Evolutionary conservation across 805 yeast species (phyloP), one percentile per base, ranked within the genome.

Genomic region (Groenewaldozyma salmanticensis): DNA sequence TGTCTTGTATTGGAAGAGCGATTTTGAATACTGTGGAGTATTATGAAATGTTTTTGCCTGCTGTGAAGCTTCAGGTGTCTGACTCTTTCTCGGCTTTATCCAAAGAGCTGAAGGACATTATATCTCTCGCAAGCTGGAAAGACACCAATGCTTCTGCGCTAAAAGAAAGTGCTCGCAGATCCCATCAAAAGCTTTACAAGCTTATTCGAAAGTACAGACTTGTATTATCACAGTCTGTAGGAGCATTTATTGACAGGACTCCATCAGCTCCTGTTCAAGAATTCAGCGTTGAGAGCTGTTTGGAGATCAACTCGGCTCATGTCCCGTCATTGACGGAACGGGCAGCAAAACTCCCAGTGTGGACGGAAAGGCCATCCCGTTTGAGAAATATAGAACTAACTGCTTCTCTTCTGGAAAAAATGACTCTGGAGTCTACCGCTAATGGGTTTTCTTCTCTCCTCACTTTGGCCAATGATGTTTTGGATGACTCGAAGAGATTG

Each of bases 71-170:
- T 0, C 58, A 63, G 7, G 54, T 87, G 6, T 52, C 50, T 0
- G 54, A 55, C 1, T 69, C 70, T 1, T 77, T 70, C 57, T 75
- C 71, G 52, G 59, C 62, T 2, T 63, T 90, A 27, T 85, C 79
- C 44, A 90, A 88, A 55, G 86, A 86, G 38, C 74, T 92, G 7
- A 70, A 77, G 27, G 98, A 92, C 43, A 79, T 87, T 3, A 86
- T 92, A 33, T 63, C 85, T 35, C 67, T 92, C 13, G 96, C 98
- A 1, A 84, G 95, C 53, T 94, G 97, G 97, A 87, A 88, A 52
- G 99, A 92, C 63, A 88, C 87, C 9, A 94, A 92, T 54, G 75
- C 87, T 34, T 94, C 83, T 55, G 95, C 98, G 0, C 69, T 92
- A 53, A 87, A 85, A 51, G 96, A 88, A 61, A 85, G 96, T 61